A percentile compares a stretch with the other conserved stretches of the same genome.
These are phyloP conservation scores for Vaccinium corymbosum DNA, from an alignment of 148 eudicot species.

Conservation along the genomic window DNA sequence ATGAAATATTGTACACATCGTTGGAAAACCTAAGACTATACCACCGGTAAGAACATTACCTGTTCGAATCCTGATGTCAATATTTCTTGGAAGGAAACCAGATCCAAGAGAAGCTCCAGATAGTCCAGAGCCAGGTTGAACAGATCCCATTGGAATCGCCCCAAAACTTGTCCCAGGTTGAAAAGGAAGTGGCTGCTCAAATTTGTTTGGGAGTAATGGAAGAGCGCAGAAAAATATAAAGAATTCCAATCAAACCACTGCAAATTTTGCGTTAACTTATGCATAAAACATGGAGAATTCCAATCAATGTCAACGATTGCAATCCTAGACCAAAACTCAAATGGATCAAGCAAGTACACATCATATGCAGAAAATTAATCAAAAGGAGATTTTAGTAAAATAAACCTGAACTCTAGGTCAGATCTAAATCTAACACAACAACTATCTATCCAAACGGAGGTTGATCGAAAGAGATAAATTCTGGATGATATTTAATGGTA, in stretches of 20 bases:
- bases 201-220: neutral
- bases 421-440: no score
- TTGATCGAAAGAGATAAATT: no score
- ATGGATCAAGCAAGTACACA: no score
- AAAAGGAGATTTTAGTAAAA: no score
- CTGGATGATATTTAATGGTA: no score
- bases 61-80: slow-evolving; percentile 54
- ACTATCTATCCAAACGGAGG: no score
- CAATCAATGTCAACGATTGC: neutral
- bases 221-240: neutral
- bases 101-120: slow-evolving; percentile 39
- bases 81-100: slow-evolving; percentile 44
- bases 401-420: no score
- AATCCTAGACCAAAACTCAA: no score
- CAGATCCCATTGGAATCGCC: slow-evolving; percentile 33
- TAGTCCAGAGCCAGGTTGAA: slow-evolving; percentile 29
- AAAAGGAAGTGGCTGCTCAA: slow-evolving; percentile 43
- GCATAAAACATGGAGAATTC: neutral
- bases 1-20: neutral
- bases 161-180: slow-evolving; percentile 46
- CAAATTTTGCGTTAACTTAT: no score
- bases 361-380: no score
- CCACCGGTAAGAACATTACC: slow-evolving; percentile 22
- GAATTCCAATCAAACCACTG: no score
- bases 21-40: neutral